phyloP scores from a whole-genome alignment of 306 rosid species.

The Quercus agrifolia region DNA sequence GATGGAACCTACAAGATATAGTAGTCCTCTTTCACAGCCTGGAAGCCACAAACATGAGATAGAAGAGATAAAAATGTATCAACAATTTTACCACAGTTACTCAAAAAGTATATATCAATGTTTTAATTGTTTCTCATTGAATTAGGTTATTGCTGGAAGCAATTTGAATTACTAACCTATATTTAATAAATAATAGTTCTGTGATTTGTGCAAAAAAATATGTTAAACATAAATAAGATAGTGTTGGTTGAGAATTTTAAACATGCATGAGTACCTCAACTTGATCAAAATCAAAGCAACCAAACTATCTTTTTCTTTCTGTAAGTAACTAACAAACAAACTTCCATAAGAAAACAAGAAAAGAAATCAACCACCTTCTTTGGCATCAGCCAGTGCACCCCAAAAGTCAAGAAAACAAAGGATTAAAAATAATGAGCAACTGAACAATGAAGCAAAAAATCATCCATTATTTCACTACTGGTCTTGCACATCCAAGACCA shows the following conservation, averaged over 20 bases:
- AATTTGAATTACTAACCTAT: background rate
- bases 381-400: no score
- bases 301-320: background rate
- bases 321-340: no score
- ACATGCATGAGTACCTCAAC: background rate
- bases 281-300: background rate
- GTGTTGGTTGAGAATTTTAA: background rate
- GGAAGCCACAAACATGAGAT: background rate
- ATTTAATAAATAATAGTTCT: background rate
- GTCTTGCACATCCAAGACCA: no score
- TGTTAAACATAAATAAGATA: background rate
- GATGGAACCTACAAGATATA: background rate
- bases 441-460: no score
- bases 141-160: background rate
- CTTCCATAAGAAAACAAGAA: no score
- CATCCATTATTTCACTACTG: no score
- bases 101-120: background rate
- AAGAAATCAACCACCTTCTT: no score
- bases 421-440: no score
- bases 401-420: no score
- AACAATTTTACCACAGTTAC: background rate
- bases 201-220: background rate
- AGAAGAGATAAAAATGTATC: background rate
- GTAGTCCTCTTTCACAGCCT: background rate
- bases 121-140: background rate